Conservation (phyloP, 495 filamentous ascomycete genomes). For the Durotheca rogersii region DNA sequence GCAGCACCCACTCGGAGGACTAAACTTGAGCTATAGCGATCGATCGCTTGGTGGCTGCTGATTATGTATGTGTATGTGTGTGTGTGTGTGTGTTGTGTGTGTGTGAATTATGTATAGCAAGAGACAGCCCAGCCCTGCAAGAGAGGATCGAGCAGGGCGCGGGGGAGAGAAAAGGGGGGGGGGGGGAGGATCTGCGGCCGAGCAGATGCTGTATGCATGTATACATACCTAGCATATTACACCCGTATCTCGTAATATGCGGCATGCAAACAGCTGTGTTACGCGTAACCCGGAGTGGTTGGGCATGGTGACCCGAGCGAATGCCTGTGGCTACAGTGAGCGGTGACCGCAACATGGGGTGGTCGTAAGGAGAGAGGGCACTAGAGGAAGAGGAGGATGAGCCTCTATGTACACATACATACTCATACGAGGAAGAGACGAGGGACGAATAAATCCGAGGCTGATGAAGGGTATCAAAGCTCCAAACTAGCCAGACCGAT, state of each 20-base stretch:
- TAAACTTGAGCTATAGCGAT: constrained; percentile 22
- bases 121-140: constrained; percentile 17
- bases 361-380: neutral
- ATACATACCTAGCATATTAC: neutral
- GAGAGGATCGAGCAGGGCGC: constrained; percentile 11
- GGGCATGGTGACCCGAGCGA: neutral
- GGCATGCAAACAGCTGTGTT: constrained; percentile 5
- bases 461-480: constrained; percentile 1
- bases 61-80: neutral
- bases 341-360: constrained; percentile 13
- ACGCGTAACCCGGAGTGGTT: constrained; percentile 20
- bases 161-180: constrained; percentile 8
- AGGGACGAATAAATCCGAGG: no score
- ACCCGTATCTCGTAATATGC: constrained; percentile 4
- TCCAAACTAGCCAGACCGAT: constrained; percentile 29
- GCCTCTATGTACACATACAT: no score
- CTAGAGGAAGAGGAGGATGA: no score
- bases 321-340: constrained; percentile 10
- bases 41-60: constrained; percentile 15
- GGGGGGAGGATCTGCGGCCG: constrained; percentile 2
- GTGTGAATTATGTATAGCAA: no score
- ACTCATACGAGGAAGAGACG: constrained; percentile 9
- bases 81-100: neutral
- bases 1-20: neutral
- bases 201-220: constrained; percentile 8